phyloP scores from a whole-genome alignment of 2,329 filamentous ascomycete species.

The Alternaria alternata region DNA sequence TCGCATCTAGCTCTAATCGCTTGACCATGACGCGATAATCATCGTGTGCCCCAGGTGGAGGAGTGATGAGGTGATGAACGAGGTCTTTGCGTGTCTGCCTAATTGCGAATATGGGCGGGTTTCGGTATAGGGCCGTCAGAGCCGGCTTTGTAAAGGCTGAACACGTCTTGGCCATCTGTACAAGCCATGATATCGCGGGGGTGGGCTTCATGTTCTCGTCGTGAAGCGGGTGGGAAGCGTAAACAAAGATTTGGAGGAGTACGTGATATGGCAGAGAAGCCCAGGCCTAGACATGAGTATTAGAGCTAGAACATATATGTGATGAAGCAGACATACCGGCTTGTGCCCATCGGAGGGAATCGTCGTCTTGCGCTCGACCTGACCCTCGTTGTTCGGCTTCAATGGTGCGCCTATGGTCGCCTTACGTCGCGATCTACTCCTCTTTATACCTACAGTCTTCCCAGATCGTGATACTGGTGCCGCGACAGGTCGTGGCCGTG shows the following conservation, averaged over 20 bases:
- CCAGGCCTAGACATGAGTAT: slow-evolving; percentile 40
- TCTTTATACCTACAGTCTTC: slow-evolving; percentile 14
- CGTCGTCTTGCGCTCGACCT: slow-evolving; percentile 9
- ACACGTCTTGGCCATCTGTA: slow-evolving; percentile 67
- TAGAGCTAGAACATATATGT: not conserved
- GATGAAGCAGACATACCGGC: slow-evolving; percentile 14
- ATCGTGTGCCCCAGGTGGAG: slow-evolving; percentile 45
- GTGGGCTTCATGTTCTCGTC: slow-evolving; percentile 56
- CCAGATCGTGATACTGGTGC: slow-evolving; percentile 19
- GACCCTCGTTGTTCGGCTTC: slow-evolving; percentile 30
- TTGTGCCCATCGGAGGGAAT: slow-evolving; percentile 40
- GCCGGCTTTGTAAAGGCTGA: slow-evolving; percentile 75
- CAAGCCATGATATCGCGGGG: slow-evolving; percentile 67
- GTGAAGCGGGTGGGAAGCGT: slow-evolving; percentile 68
- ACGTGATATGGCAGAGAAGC: slow-evolving; percentile 69
- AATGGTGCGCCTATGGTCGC: slow-evolving; percentile 35
- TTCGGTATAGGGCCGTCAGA: slow-evolving; percentile 74
- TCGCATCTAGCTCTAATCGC: slow-evolving; percentile 73
- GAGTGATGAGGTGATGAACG: slow-evolving; percentile 63
- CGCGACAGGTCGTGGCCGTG: slow-evolving; percentile 14
- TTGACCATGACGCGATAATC: slow-evolving; percentile 78
- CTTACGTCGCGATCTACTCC: slow-evolving; percentile 19
- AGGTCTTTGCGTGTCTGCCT: slow-evolving; percentile 57
- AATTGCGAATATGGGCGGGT: slow-evolving; percentile 68
- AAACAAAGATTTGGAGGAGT: slow-evolving; percentile 73